Base-by-base conservation (phyloP, 305 asterid genomes). In the Fraxinus latifolia region DNA sequence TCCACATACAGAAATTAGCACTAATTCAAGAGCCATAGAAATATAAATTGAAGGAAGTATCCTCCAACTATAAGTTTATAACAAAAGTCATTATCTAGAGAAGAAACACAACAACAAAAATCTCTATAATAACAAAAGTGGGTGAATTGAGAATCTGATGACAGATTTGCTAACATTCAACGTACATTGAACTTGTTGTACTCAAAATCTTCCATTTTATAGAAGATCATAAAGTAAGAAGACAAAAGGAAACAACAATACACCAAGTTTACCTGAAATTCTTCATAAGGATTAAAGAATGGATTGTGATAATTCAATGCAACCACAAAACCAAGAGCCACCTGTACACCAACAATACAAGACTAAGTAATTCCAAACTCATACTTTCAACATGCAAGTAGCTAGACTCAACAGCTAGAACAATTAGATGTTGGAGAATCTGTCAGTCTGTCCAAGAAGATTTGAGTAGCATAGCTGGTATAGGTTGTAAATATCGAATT, bases 221-320 rank as follows among this genome's bases (percentile, higher is more conserved):
- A 77, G 75, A 74, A 76, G 47, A 72, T 73, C 31, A 62, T 71
- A 77, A 80, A 8, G 78, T n/a, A 81, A 79, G 15, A 65, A 72
- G 23, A 67, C 47, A 29, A 81, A 83, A 67, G 25, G 23, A 3
- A 76, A 82, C 2, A 31, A 2, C 5, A 68, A 27, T 15, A 2
- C 29, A 31, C 58, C 29, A 79, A 85, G 62, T 71, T 70, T 88
- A 96, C 98, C 99, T 96, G 99, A 85, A 92, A 96, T 87, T 96
- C 98, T 88, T 94, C 99, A 71, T 94, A 96, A 19, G 98, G 98
- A 82, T 91, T 94, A 88, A 96, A 83, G 92, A 87, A 94, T 79
- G 99, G 97, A 85, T 94, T 96, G 47, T 80, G 90, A 90, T 96
- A 96, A 85, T 96, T 87, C 88, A 94, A 88, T 65, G 97, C 98